These are phyloP conservation scores for Pulveroboletus sp. DNA, from an alignment of 768 basidiomycete genomes.

Conservation along the genomic window DNA sequence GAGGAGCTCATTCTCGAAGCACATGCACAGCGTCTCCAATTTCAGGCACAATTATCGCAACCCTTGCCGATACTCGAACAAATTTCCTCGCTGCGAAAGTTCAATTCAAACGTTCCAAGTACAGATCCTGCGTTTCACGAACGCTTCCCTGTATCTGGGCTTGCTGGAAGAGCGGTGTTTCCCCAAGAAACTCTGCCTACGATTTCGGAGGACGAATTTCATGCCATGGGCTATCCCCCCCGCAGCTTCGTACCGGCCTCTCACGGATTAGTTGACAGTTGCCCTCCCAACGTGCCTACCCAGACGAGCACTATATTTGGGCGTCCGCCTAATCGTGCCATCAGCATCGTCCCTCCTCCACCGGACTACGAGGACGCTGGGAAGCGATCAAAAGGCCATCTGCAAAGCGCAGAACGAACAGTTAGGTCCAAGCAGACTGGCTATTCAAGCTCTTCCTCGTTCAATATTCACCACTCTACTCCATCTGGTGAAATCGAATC, in stretches of 20 bases:
- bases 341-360: conserved; percentile 30
- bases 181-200: conserved; percentile 21
- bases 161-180: conserved; percentile 7
- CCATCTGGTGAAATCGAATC: conserved; percentile 2
- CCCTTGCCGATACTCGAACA: conserved; percentile 10
- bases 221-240: conserved; percentile 19
- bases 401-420: conserved; percentile 8
- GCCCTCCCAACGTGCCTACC: not conserved
- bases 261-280: not conserved
- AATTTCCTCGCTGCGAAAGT: conserved; percentile 3
- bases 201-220: conserved; percentile 39
- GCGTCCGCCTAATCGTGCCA: conserved; percentile 28
- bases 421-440: conserved; percentile 1
- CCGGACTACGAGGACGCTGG: conserved; percentile 17
- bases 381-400: conserved; percentile 11
- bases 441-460: conserved; percentile 1
- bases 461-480: conserved; percentile 7
- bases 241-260: conserved; percentile 4
- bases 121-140: conserved; percentile 6
- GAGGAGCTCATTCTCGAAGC: conserved; percentile 68
- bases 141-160: not conserved
- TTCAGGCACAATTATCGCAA: conserved; percentile 11
- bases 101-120: conserved; percentile 4
- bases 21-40: conserved; percentile 34
- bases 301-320: conserved; percentile 5